Conservation (phyloP, 495 filamentous ascomycete genomes). For the Cryomyces antarcticus region DNA sequence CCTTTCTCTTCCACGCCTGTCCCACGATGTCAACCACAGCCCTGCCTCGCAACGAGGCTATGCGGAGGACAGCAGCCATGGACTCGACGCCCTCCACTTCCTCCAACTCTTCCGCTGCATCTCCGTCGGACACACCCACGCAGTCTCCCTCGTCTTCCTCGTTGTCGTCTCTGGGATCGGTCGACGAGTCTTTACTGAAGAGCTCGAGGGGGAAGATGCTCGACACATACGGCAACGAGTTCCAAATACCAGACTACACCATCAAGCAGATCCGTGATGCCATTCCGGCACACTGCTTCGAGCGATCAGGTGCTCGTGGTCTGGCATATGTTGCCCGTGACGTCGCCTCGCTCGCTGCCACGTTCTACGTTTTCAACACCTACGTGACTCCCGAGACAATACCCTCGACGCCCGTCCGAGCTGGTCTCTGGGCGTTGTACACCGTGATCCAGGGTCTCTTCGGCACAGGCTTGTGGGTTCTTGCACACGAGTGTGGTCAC, state of each 20-base stretch:
- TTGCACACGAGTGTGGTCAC: constrained; percentile 79
- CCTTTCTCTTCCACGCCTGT: too few relatives aligned
- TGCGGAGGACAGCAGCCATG: constrained; percentile 30
- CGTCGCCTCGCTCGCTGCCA: constrained; percentile 35
- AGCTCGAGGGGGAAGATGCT: constrained; percentile 20
- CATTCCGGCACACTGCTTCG: constrained; percentile 66
- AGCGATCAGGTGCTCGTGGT: constrained; percentile 42
- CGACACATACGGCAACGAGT: constrained; percentile 56
- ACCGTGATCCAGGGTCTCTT: constrained; percentile 56
- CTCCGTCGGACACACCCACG: constrained; percentile 30
- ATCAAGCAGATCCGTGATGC: constrained; percentile 67
- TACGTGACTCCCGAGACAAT: constrained; percentile 36
- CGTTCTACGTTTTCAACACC: constrained; percentile 47
- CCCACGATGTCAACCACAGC: constrained; percentile 37
- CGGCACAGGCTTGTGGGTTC: constrained; percentile 64
- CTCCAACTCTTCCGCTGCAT: constrained; percentile 39
- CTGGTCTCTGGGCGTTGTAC: constrained; percentile 40
- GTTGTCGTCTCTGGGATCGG: constrained; percentile 67
- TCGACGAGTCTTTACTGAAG: constrained; percentile 23
- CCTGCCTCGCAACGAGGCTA: constrained; percentile 30
- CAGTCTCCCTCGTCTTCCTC: constrained; percentile 76
- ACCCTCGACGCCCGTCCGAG: constrained; percentile 30
- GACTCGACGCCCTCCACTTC: constrained; percentile 31
- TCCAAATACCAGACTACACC: constrained; percentile 53
- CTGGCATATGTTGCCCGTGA: constrained; percentile 53